A percentile compares a stretch with the other conserved stretches of the same genome.
phyloP scores from a whole-genome alignment of 2,329 filamentous ascomycete genomes.

The Trichocomaceae sp. region DNA sequence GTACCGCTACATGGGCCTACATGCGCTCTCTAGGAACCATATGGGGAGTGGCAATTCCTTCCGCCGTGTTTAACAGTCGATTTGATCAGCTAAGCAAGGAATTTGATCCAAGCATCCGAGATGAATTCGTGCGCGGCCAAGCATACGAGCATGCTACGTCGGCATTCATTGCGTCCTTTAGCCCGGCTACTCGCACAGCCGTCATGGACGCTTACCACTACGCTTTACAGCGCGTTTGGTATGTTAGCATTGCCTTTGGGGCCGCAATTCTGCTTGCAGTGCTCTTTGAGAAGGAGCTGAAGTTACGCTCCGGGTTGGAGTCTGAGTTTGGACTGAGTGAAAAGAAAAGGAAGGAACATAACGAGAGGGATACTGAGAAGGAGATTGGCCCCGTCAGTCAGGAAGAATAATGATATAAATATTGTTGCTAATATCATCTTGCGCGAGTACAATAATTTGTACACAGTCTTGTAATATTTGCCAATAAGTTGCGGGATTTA shows the following conservation, averaged over 20 bases:
- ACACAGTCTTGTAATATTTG: too few species aligned
- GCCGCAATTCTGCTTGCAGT: not conserved
- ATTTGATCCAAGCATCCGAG: conserved; percentile 5
- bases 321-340: not conserved
- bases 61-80: conserved; percentile 27
- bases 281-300: conserved; percentile 3
- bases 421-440: too few species aligned
- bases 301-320: not conserved
- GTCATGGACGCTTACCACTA: not conserved
- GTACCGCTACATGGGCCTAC: conserved; percentile 24
- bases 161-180: conserved; percentile 3
- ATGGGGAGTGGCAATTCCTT: conserved; percentile 26
- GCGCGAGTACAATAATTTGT: too few species aligned
- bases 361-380: too few species aligned
- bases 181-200: not conserved
- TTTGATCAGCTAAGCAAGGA: conserved; percentile 16
- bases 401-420: too few species aligned
- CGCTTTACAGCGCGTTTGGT: conserved; percentile 1
- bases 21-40: conserved; percentile 26
- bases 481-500: too few species aligned
- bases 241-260: conserved; percentile 1
- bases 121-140: conserved; percentile 15
- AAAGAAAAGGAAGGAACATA: not conserved
- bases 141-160: conserved; percentile 21
- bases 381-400: not conserved